These are phyloP conservation scores for Thalassiosira exigua DNA, from an alignment of 352 stramenopile genomes.

Conservation along the genomic window DNA sequence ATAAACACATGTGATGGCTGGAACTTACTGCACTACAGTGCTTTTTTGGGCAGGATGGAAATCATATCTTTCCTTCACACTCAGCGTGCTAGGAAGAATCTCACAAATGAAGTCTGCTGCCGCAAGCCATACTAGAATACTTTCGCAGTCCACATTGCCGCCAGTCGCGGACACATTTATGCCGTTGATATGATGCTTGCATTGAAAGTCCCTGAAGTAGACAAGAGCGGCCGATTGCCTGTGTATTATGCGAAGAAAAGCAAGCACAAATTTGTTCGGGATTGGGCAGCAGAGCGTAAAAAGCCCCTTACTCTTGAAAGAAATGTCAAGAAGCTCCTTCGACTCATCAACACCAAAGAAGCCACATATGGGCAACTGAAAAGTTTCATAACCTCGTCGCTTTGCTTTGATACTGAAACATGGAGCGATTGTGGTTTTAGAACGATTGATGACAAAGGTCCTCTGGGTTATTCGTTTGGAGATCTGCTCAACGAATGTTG, in stretches of 20 bases:
- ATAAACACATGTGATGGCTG: not conserved
- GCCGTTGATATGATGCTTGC: slow-evolving; percentile 17
- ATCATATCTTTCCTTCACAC: slow-evolving; percentile 23
- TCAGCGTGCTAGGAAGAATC: not conserved
- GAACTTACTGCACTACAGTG: slow-evolving; percentile 33
- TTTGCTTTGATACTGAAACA: not conserved
- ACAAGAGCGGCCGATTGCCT: slow-evolving; percentile 17
- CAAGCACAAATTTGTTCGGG: slow-evolving; percentile 9
- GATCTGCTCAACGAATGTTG: too few species aligned
- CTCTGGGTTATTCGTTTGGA: too few species aligned
- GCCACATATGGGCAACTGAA: not conserved
- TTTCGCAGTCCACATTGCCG: slow-evolving; percentile 31
- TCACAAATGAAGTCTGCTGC: slow-evolving; percentile 10
- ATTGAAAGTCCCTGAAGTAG: slow-evolving; percentile 2
- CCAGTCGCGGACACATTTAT: slow-evolving; percentile 18
- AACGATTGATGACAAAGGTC: not conserved
- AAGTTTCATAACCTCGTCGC: slow-evolving; percentile 16
- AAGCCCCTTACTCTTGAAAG: slow-evolving; percentile 18
- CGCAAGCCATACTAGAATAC: slow-evolving; percentile 19
- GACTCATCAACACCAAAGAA: not conserved
- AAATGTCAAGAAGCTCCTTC: slow-evolving; percentile 15
- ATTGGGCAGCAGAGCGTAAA: slow-evolving; percentile 14
- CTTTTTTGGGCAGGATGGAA: slow-evolving; percentile 32
- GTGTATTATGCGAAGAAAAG: slow-evolving; percentile 30
- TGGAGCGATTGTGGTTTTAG: not conserved